Evolutionary conservation across 305 asterid genomes (phyloP).

Genomic region (Fraxinus platypoda): DNA sequence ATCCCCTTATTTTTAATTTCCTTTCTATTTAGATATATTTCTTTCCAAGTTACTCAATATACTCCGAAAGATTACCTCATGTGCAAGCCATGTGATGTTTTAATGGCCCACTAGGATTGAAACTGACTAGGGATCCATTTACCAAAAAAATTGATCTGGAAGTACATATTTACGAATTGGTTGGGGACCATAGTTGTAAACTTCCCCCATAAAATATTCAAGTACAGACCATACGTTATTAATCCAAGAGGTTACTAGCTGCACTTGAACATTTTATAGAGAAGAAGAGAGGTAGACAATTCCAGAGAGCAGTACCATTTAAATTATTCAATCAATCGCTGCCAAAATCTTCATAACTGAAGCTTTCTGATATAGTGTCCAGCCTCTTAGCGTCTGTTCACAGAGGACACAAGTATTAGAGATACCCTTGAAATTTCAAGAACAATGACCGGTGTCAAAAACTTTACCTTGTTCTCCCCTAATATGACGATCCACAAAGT

Average conservation of each 20-base stretch:
- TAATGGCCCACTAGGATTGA: neutral
- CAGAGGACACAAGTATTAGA: neutral
- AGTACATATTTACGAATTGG: neutral
- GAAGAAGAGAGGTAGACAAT: neutral
- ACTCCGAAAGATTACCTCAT: neutral
- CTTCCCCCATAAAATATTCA: neutral
- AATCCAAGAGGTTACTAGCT: neutral
- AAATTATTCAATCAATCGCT: constrained; percentile 32
- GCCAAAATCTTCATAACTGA: constrained; percentile 47
- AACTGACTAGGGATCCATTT: neutral
- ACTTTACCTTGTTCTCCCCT: constrained; percentile 58
- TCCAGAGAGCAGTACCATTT: constrained; percentile 17
- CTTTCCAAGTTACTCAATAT: neutral
- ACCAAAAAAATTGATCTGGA: neutral
- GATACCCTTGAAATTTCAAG: neutral
- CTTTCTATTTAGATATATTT: neutral
- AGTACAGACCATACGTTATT: neutral
- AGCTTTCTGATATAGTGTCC: constrained; percentile 50
- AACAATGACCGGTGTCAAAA: neutral
- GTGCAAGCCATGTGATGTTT: neutral
- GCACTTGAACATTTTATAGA: neutral
- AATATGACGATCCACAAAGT: constrained; percentile 47
- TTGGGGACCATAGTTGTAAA: neutral
- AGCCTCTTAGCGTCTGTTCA: constrained; percentile 44
- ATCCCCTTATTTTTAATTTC: neutral